Evolutionary conservation across 2,329 filamentous ascomycete species (phyloP), one percentile per base, ranked within the genome.

Genomic region (Fusarium sp.): DNA sequence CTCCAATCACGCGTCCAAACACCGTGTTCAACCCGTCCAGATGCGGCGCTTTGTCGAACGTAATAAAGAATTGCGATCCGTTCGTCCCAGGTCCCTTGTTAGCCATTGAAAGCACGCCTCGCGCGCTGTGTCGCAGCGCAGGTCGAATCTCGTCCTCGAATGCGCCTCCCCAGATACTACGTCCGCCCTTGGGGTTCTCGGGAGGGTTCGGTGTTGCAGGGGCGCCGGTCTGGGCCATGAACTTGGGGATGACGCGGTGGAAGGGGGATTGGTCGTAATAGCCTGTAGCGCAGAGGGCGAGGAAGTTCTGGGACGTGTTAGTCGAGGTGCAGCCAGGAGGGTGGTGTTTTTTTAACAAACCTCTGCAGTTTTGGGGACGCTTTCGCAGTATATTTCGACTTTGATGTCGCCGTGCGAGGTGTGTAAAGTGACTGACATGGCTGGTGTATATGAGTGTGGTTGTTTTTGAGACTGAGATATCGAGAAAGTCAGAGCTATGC

Each of bases 301-400:
- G 89, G 81, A 97, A 97, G 83, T 97, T 97, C 90, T 93, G 78
- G 13, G 23, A 41, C 19, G 25, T 21, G 51, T 74, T 61, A 74
- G 62, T 54, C 23, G 26, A 46, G n/a, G 66, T 31, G 21, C 9
- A 13, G 16, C 28, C 19, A 26, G 12, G n/a, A 23, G 39, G 28
- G 51, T 26, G 14, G 58, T 34, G 14, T 37, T 41, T 44, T 21
- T 62, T 21, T n/a, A n/a, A 73, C 82, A 58, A 82, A 91, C 91
- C 83, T 97, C 93, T 68, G 94, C 91, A 1, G 96, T 97, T 80
- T 95, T 94, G 67, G 96, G 96, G 31, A 97, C 93, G 74, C 92
- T 91, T 79, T 98, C 93, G 84, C 95, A 98, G 83, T 98, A 98
- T 72, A 99, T 85, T 81, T 98, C 96, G 75, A 98, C 88, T 83